Base-by-base conservation (phyloP, 1,284 basidiomycete genomes). In the Volvariella surrecta region DNA sequence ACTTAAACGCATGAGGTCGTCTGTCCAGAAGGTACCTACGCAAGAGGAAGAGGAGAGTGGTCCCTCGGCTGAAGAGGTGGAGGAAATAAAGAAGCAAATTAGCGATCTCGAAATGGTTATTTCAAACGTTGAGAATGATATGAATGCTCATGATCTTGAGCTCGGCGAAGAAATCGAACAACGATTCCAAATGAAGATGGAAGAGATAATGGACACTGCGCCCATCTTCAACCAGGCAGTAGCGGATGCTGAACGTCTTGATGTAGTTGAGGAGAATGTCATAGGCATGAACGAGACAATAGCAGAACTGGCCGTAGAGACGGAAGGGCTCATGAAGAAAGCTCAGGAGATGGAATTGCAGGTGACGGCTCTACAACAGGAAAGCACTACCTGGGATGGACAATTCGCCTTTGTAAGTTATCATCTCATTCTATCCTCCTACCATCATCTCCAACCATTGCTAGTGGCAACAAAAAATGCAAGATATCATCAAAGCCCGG, bases 121-220 rank as follows among this genome's bases (percentile, higher is more conserved):
- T 17, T 20, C 46, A 9, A 60, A 66, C 2, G 51, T 79, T 22
- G 58, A 71, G 48, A 73, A 76, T 48, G 64, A 70, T 42, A 49
- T 74, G 32, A 50, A 50, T 2, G 63, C 66, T 39, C 64, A 66
- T 39, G 62, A 70, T 35, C 45, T 46, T 10, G 54, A 66, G 10
- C 21, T 68, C 2, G 45, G 55, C 2, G 60, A 63, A 8, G 62
- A 69, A 44, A 54, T 76, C 15, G 64, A 68, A 9, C 59, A 60
- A 32, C 57, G 52, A 13, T 56, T 76, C 19, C 60, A 66, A 13
- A 51, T 47, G 22, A 57, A 60, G 39, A 41, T 67, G 13, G 61
- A 69, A 40, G 61, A 60, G 37, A 50, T 60, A 41, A 20, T 54
- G 16, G 45, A 55, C 10, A 39, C 53, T 13, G 42, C 52, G 24